phyloP scores from a whole-genome alignment of 257 asterid species.

The Solanum megistacrolobum region DNA sequence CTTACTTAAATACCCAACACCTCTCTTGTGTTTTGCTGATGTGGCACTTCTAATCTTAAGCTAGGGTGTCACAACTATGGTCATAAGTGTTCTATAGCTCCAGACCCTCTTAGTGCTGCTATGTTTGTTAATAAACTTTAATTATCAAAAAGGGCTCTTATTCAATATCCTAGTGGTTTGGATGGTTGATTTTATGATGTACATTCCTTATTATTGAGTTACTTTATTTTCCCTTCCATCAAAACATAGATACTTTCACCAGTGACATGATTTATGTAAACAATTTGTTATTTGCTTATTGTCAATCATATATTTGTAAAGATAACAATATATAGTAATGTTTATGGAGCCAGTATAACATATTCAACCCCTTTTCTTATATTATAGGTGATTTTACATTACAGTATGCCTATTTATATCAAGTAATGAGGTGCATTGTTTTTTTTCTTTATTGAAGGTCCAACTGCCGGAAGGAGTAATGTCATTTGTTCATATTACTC shows the following conservation, averaged over 20 bases:
- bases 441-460: background rate
- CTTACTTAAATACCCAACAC: too few species aligned
- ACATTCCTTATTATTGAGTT: background rate
- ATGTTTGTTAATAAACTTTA: background rate
- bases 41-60: too few species aligned
- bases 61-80: too few species aligned
- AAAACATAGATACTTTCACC: background rate
- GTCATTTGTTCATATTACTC: background rate
- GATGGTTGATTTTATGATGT: background rate
- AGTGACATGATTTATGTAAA: background rate
- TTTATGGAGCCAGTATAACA: background rate
- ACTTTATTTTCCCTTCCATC: background rate
- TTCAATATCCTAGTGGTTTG: background rate
- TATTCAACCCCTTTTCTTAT: too few species aligned
- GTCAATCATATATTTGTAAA: too few species aligned
- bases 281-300: background rate
- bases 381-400: background rate
- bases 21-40: too few species aligned
- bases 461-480: background rate
- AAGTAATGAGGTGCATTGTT: background rate
- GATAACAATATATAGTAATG: background rate
- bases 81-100: background rate
- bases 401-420: background rate
- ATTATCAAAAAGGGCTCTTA: background rate
- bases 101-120: background rate